phyloP scores from a whole-genome alignment of 768 basidiomycete genomes.

The Russula abietina region DNA sequence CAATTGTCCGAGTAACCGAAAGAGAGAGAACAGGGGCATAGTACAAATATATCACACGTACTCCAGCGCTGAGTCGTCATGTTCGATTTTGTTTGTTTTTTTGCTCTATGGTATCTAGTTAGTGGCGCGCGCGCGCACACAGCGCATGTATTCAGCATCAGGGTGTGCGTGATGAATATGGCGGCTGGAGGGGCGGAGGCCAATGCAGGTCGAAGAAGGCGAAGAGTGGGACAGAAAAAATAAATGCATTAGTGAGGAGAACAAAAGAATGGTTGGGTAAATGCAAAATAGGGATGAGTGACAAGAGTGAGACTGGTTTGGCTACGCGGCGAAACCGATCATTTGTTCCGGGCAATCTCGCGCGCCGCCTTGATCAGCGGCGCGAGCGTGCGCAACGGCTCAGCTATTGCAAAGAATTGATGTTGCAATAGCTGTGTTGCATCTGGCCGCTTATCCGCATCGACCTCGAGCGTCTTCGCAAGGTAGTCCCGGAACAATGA shows the following conservation, averaged over 20 bases:
- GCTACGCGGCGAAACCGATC: not conserved
- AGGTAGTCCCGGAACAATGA: slow-evolving; percentile 86
- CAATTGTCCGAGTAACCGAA: slow-evolving; percentile 7
- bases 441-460: slow-evolving; percentile 87
- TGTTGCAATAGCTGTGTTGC: slow-evolving; percentile 81
- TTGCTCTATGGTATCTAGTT: slow-evolving; percentile 22
- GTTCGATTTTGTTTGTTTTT: slow-evolving; percentile 10
- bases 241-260: slow-evolving; percentile 12
- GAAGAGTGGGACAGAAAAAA: not conserved
- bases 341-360: slow-evolving; percentile 58
- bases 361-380: slow-evolving; percentile 91
- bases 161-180: not conserved
- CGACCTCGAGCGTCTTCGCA: slow-evolving; percentile 83
- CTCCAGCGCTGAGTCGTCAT: slow-evolving; percentile 6
- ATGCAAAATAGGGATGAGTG: slow-evolving; percentile 13
- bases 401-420: slow-evolving; percentile 81
- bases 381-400: slow-evolving; percentile 78
- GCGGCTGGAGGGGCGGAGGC: not conserved
- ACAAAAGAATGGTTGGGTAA: slow-evolving; percentile 10
- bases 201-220: slow-evolving; percentile 12
- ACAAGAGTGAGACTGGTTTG: not conserved
- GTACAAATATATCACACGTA: slow-evolving; percentile 12
- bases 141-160: slow-evolving; percentile 6
- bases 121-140: slow-evolving; percentile 4
- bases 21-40: slow-evolving; percentile 3